phyloP scores from a whole-genome alignment of 768 basidiomycete genomes.

The Mycena rosella region DNA sequence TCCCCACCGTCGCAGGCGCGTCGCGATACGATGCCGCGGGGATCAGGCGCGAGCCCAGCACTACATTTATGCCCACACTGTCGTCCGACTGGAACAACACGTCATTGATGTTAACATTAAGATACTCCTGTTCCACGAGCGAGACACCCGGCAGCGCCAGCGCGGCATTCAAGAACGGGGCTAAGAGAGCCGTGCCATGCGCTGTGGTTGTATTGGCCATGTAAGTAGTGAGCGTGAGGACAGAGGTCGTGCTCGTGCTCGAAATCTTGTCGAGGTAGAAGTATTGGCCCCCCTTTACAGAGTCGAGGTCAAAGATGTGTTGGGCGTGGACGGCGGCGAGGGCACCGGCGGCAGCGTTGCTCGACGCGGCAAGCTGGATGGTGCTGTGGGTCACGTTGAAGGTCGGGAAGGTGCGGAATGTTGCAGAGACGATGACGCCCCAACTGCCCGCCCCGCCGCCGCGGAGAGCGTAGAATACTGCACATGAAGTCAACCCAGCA shows the following conservation, averaged over 20 bases:
- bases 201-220: constrained; percentile 40
- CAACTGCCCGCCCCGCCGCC: constrained; percentile 50
- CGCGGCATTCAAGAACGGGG: constrained; percentile 40
- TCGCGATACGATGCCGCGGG: constrained; percentile 30
- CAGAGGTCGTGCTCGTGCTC: neutral
- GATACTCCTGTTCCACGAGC: neutral
- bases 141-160: constrained; percentile 35
- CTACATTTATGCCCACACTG: constrained; percentile 18
- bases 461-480: constrained; percentile 46
- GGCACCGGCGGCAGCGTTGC: constrained; percentile 37
- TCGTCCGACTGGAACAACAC: constrained; percentile 33
- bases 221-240: constrained; percentile 23
- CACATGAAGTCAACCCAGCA: too few species aligned
- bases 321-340: constrained; percentile 47
- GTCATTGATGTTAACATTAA: constrained; percentile 28
- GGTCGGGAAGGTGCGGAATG: constrained; percentile 49
- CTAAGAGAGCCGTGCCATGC: constrained; percentile 31
- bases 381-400: constrained; percentile 44
- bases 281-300: constrained; percentile 45
- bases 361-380: constrained; percentile 34
- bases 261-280: constrained; percentile 34
- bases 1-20: constrained; percentile 28
- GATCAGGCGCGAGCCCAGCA: constrained; percentile 38
- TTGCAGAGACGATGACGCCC: constrained; percentile 54
- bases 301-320: constrained; percentile 53